Evolutionary conservation across 1,284 basidiomycete species (phyloP).

Genomic region (Kalmanozyma brasiliensis): DNA sequence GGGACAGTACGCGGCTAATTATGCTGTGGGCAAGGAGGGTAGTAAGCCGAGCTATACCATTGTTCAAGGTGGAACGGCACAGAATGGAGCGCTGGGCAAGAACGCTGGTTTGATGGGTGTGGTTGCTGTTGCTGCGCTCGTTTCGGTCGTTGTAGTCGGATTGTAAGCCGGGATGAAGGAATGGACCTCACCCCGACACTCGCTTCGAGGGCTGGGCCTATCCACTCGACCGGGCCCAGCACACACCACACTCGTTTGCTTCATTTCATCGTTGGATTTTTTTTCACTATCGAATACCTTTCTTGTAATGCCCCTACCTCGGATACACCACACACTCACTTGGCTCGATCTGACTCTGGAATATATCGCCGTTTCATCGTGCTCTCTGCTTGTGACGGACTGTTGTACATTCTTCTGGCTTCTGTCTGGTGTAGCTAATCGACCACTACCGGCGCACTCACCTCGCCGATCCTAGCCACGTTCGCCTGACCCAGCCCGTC

Average conservation of each 20-base stretch:
- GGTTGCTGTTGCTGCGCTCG: conserved; percentile 5
- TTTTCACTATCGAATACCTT: no score
- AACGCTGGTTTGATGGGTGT: conserved; percentile 16
- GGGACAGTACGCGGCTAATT: conserved; percentile 60
- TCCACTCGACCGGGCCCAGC: no score
- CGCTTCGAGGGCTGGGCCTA: no score
- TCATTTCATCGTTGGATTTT: no score
- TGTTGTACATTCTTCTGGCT: no score
- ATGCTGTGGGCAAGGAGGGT: conserved; percentile 54
- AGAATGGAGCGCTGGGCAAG: conserved; percentile 19
- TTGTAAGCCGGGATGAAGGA: conserved; percentile 1
- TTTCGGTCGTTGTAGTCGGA: conserved; percentile 13
- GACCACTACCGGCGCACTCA: conserved; percentile 8
- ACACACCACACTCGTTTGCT: no score
- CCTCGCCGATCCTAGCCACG: conserved; percentile 16
- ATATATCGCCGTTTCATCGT: neutral
- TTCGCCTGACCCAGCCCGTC: conserved; percentile 19
- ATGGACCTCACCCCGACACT: no score
- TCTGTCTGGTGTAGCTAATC: no score
- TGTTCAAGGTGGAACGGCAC: conserved; percentile 52
- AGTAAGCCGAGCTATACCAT: conserved; percentile 53
- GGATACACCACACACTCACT: no score
- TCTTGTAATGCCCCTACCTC: no score
- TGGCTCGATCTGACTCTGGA: no score
- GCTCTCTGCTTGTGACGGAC: neutral